Base-by-base conservation (phyloP, 768 basidiomycete species). In the Hygrophoropsis aurantiaca region DNA sequence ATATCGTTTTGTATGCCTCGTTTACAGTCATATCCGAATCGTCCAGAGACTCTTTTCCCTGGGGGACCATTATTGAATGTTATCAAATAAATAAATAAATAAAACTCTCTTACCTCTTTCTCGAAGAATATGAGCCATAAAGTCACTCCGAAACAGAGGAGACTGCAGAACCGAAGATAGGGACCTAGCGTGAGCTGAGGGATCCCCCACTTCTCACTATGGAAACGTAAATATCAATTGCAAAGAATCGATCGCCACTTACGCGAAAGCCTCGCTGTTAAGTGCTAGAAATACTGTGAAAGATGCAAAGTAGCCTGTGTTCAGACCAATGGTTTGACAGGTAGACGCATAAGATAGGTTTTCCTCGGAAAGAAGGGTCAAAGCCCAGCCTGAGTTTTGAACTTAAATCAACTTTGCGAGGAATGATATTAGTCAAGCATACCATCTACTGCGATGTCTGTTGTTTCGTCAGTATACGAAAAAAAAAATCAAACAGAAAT, bases 381-480 rank as follows among this genome's bases (percentile, higher is more conserved):
- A 75, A 16, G 84, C 88, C 87, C 87, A 89, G 24, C 84, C 84
- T 86, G 50, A 34, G 30, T 30, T 26, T 42, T 32, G 27, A 40
- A 58, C 48, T 71, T 66, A 18, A 68, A 69, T 8, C 69, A 69
- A 41, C 6, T 21, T 8, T n/a, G 24, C 30, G 32, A 16, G 25
- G 4, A 73, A 69, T 41, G 69, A 61, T 20, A 24, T 57, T 44
- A 67, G 41, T 6, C 46, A 53, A 23, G 66, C 72, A 58, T 75
- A 94, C 91, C 95, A 60, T 98, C 95, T 24, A 98, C 95, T 37
- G 95, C 95, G 48, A 98, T 98, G 65, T 98, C 94, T 95, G 57
- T 23, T 46, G 30, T 23, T 6, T 1, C 1, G 10, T 70, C 40
- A 68, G 54, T 44, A 25, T 33, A 24, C 42, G 43, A 21, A n/a